Evolutionary conservation across 805 yeast genomes (phyloP).

Genomic region (Ogataea parapolymorpha): DNA sequence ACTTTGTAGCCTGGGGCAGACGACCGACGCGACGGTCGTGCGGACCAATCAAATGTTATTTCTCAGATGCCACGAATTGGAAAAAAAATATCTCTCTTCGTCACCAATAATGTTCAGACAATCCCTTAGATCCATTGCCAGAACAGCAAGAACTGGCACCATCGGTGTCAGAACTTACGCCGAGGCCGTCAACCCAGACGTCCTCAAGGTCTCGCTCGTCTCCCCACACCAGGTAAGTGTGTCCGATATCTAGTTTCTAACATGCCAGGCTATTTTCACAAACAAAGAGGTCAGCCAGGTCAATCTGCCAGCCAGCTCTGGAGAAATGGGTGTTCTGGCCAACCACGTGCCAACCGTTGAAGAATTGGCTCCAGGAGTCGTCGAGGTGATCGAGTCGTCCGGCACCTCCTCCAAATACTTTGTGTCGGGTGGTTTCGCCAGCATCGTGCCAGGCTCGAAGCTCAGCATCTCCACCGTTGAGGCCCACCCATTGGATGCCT

Average conservation of each 20-base stretch:
- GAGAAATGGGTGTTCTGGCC: conserved; percentile 95
- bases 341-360: conserved; percentile 97
- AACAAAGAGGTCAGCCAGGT: conserved; percentile 59
- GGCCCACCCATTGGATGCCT: conserved; percentile 88
- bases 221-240: conserved; percentile 68
- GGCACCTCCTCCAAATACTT: conserved; percentile 76
- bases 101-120: conserved; percentile 53
- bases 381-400: conserved; percentile 81
- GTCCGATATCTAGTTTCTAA: conserved; percentile 3
- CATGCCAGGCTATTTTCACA: conserved; percentile 27
- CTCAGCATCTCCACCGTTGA: conserved; percentile 91
- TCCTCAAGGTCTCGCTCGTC: conserved; percentile 83
- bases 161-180: conserved; percentile 82
- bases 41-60: conserved; percentile 7
- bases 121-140: conserved; percentile 57
- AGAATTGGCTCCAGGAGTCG: conserved; percentile 93
- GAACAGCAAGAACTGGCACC: conserved; percentile 57
- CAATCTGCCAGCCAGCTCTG: conserved; percentile 92
- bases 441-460: conserved; percentile 91
- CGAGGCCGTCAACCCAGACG: conserved; percentile 61
- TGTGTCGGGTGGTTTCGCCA: conserved; percentile 94
- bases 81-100: conserved; percentile 6
- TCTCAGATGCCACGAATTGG: conserved; percentile 8
- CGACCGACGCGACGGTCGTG: conserved; percentile 19
- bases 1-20: neutral